Conservation (phyloP, 1,139 yeast genomes). For the Insectozyma bohioensis region DNA sequence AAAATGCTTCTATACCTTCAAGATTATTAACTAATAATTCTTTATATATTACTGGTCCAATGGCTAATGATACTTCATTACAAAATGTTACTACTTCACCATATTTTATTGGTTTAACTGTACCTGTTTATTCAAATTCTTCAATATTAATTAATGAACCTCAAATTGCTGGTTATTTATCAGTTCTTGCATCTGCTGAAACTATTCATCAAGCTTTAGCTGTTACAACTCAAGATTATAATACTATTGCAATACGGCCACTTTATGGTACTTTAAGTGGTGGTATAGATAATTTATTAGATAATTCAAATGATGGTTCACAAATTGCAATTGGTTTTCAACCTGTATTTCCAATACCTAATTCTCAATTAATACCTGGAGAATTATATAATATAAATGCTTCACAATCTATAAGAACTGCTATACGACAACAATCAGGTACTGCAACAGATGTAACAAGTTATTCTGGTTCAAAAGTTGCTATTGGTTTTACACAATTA, state of each 20-base stretch:
- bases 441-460: constrained; percentile 46
- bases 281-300: constrained; percentile 14
- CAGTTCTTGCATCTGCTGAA: constrained; percentile 63
- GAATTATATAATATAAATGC: constrained; percentile 27
- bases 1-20: constrained; percentile 45
- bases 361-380: constrained; percentile 20
- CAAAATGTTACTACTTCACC: constrained; percentile 22
- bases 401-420: constrained; percentile 40
- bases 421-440: constrained; percentile 43
- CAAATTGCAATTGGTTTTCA: constrained; percentile 31
- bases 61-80: constrained; percentile 33
- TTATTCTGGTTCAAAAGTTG: constrained; percentile 45
- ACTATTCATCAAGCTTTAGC: constrained; percentile 50
- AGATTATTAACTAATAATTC: constrained; percentile 19
- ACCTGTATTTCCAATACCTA: constrained; percentile 33
- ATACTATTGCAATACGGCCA: constrained; percentile 35
- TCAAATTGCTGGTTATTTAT: constrained; percentile 67
- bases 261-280: constrained; percentile 18
- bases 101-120: constrained; percentile 55
- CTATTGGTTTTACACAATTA: constrained; percentile 71
- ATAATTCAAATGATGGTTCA: constrained; percentile 4
- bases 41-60: constrained; percentile 62
- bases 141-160: constrained; percentile 64
- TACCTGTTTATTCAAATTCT: constrained; percentile 72
- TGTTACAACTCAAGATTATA: constrained; percentile 39